Conservation (phyloP, 352 stramenopile genomes). For the Phytopythium vexans region DNA sequence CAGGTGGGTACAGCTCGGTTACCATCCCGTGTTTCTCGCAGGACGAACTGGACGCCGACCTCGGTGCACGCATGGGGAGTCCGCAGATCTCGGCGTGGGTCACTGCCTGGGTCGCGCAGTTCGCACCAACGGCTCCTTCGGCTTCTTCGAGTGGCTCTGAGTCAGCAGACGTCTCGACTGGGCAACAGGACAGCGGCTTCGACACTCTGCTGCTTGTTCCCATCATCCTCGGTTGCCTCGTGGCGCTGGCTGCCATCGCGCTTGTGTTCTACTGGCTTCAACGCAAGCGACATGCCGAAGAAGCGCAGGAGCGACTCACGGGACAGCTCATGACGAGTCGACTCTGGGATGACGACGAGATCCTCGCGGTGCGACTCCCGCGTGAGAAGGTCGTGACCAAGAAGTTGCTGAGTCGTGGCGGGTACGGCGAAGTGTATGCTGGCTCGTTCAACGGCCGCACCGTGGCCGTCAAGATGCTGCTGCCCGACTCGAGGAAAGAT, state of each 20-base stretch:
- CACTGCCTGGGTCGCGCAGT: conserved; percentile 17
- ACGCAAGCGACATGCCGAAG: too few species aligned
- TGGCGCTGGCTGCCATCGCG: too few species aligned
- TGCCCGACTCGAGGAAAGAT: conserved; percentile 6
- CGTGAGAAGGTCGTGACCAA: conserved; percentile 23
- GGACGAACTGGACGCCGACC: conserved; percentile 7
- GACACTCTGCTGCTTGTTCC: too few species aligned
- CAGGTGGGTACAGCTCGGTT: conserved; percentile 16
- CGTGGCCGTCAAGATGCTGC: conserved; percentile 26
- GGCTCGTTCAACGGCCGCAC: conserved; percentile 20
- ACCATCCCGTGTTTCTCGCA: conserved; percentile 30
- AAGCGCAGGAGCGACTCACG: too few species aligned
- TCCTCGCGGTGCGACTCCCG: conserved; percentile 20
- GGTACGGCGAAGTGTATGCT: conserved; percentile 31
- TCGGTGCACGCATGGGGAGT: conserved; percentile 6
- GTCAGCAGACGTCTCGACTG: too few species aligned
- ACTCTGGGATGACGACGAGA: conserved; percentile 21
- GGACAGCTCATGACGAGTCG: background rate
- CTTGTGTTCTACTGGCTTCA: too few species aligned
- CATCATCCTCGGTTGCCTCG: too few species aligned
- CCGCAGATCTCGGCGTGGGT: conserved; percentile 16
- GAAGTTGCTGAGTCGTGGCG: conserved; percentile 24
- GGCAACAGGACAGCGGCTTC: too few species aligned
- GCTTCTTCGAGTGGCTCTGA: too few species aligned
- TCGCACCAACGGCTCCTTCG: background rate